Percentiles rank a stretch among this genome's conserved stretches.
phyloP scores from a whole-genome alignment of 306 rosid species.

The Dalbergia cultrata region DNA sequence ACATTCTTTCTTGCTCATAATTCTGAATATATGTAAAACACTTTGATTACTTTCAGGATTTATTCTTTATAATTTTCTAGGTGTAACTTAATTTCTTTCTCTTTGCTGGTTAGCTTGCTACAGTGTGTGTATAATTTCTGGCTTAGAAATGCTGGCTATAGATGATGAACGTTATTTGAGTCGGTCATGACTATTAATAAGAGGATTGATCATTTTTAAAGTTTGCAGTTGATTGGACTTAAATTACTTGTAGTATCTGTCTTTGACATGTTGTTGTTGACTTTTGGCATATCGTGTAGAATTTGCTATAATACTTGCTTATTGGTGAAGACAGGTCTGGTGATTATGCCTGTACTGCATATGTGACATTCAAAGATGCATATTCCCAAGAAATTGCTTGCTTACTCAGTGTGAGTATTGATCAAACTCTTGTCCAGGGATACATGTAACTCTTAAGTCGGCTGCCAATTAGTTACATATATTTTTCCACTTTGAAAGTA shows the following conservation, averaged over 20 bases:
- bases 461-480: background rate
- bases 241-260: too few species aligned
- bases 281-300: background rate
- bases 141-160: background rate
- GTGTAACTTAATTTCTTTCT: background rate
- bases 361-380: slow-evolving; percentile 87
- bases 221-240: background rate
- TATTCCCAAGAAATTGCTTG: slow-evolving; percentile 93
- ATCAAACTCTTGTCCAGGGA: slow-evolving; percentile 22
- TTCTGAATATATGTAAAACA: background rate
- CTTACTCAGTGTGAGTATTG: slow-evolving; percentile 84
- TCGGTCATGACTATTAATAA: background rate
- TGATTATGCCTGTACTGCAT: slow-evolving; percentile 81
- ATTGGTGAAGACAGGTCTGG: slow-evolving; percentile 64
- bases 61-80: too few species aligned
- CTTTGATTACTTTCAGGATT: background rate
- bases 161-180: background rate
- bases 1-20: slow-evolving; percentile 13
- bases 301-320: slow-evolving; percentile 28
- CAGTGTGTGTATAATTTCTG: background rate
- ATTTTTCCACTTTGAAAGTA: background rate
- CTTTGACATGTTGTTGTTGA: background rate
- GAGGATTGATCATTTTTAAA: background rate
- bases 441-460: background rate
- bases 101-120: background rate